Evolutionary conservation across 768 basidiomycete species (phyloP), one percentile per base, ranked within the genome.

Genomic region (Dioszegia hungarica): DNA sequence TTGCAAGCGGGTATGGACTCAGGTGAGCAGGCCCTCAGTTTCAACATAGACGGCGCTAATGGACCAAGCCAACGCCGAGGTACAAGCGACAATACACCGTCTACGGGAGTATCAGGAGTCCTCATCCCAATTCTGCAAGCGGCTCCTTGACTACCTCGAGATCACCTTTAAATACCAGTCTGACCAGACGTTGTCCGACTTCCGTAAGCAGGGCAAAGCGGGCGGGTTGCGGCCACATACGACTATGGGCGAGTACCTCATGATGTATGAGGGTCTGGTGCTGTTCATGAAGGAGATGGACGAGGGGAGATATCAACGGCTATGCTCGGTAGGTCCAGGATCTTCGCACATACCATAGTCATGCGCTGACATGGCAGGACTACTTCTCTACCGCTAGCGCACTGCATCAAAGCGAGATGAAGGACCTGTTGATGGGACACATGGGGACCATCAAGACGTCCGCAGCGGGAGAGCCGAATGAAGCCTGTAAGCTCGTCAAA

Each of bases 271-370:
- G 28, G 93, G 93, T 1, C 75, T 98, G 50, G 84, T 98, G 76
- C 79, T 97, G 17, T 98, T 94, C 71, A 77, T 97, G 55, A 93
- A 90, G 73, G 94, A 98, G 79, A 94, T 97, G 89, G 92, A 95
- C 59, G 90, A 95, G 73, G 78, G 77, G 53, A 77, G 88, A 22
- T 98, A 97, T 73, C 87, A 85, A 39, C 90, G 88, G 69, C 78
- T 97, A 28, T 97, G 92, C 70, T 90, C 87, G 36, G 94, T 94
- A 68, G 55, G 87, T 81, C 10, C n/a, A n/a, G n/a, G n/a, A 15
- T 20, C 17, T 41, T 37, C 28, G 24, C 24, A 33, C 44, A 25
- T 22, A 20, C 15, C 29, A 19, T 54, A 0, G 41, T 12, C 19
- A 17, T 43, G 27, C 24, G 27, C 48, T 64, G 55, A 47, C 48